Percentiles rank a stretch among this genome's conserved stretches.
Conservation (phyloP, 805 yeast genomes). For the Hagleromyces aurorensis region DNA sequence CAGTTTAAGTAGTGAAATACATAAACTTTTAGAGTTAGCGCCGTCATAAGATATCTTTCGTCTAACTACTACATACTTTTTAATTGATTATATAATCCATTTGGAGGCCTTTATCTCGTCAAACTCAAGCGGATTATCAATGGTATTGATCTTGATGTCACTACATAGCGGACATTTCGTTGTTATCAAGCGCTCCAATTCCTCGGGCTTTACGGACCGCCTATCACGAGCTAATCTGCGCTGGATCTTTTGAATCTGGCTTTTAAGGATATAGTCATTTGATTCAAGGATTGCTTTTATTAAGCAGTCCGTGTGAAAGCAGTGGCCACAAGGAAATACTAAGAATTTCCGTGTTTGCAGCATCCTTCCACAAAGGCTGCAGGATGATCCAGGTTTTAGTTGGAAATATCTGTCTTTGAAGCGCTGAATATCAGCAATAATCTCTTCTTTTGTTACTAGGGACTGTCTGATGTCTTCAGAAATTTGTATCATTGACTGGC, state of each 20-base stretch:
- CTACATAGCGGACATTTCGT: constrained; percentile 72
- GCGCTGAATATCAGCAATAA: constrained; percentile 50
- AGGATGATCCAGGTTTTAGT: constrained; percentile 78
- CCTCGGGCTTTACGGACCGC: constrained; percentile 29
- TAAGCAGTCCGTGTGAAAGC: constrained; percentile 86
- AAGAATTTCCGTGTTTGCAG: constrained; percentile 66
- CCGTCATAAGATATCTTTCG: no score
- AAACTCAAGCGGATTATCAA: constrained; percentile 54
- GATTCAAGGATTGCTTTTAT: constrained; percentile 50
- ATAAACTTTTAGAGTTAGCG: no score
- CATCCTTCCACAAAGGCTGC: constrained; percentile 62
- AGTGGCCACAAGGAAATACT: constrained; percentile 84
- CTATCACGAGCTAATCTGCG: constrained; percentile 22
- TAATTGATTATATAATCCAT: constrained; percentile 38
- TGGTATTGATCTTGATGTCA: constrained; percentile 57
- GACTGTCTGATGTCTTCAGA: constrained; percentile 74
- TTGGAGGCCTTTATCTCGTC: constrained; percentile 35
- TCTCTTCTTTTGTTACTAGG: constrained; percentile 47
- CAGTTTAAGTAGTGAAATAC: no score
- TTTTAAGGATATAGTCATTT: constrained; percentile 60
- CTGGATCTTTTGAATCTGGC: constrained; percentile 42
- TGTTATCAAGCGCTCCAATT: constrained; percentile 52
- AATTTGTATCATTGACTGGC: constrained; percentile 53
- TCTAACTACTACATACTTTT: background rate
- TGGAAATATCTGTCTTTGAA: constrained; percentile 51